These are phyloP conservation scores for Tricholomella constricta DNA, from an alignment of 768 basidiomycete genomes.

Conservation along the genomic window DNA sequence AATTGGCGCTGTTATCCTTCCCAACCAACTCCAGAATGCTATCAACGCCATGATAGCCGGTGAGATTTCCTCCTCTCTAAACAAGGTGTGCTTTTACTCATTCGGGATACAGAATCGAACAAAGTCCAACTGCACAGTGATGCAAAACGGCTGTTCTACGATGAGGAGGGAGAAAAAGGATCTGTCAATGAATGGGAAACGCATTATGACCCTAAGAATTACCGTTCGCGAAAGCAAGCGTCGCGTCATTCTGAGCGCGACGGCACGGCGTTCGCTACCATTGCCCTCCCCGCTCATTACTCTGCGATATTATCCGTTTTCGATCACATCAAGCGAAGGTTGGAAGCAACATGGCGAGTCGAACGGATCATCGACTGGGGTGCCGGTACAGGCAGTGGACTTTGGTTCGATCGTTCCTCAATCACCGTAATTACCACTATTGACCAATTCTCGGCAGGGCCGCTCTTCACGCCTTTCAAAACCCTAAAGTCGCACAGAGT, in stretches of 20 bases:
- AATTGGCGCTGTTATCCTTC: constrained; percentile 72
- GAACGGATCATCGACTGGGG: constrained; percentile 83
- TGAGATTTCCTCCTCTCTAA: constrained; percentile 32
- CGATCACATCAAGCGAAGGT: constrained; percentile 59
- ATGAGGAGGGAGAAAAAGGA: constrained; percentile 27
- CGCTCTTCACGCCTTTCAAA: constrained; percentile 63
- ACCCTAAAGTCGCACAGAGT: constrained; percentile 21
- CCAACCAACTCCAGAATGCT: constrained; percentile 67
- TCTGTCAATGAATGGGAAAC: constrained; percentile 52
- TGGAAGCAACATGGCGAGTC: constrained; percentile 63
- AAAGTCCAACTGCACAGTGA: constrained; percentile 68
- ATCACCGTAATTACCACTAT: constrained; percentile 5
- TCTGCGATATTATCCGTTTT: constrained; percentile 79
- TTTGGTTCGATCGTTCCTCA: constrained; percentile 58
- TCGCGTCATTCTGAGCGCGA: constrained; percentile 65
- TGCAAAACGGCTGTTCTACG: constrained; percentile 68
- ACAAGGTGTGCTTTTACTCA: constrained; percentile 8
- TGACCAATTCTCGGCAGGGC: constrained; percentile 51
- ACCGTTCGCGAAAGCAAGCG: constrained; percentile 61
- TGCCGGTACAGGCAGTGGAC: constrained; percentile 75
- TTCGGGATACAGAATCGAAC: constrained; percentile 51
- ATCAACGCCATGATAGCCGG: constrained; percentile 71
- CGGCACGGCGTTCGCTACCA: constrained; percentile 81
- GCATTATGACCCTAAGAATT: constrained; percentile 51
- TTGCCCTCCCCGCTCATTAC: constrained; percentile 87